phyloP scores from a whole-genome alignment of 768 basidiomycete genomes.

The Floccularia luteovirens region DNA sequence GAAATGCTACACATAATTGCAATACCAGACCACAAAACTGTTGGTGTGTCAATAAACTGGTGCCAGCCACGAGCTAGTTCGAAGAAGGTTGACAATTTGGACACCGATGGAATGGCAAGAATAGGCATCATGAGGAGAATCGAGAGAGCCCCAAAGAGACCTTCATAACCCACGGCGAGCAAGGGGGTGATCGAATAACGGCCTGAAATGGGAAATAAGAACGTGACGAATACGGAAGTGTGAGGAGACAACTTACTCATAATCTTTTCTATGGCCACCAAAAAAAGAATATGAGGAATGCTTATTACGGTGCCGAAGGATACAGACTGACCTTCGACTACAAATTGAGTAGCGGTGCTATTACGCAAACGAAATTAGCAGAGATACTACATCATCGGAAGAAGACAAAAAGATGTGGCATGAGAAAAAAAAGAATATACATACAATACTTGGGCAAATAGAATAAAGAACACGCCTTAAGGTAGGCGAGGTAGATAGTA shows the following conservation, averaged over 20 bases:
- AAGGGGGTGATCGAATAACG: constrained; percentile 83
- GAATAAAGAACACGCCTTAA: constrained; percentile 80
- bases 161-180: constrained; percentile 91
- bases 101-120: constrained; percentile 61
- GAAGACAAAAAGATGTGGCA: constrained; percentile 11
- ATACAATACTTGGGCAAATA: constrained; percentile 94
- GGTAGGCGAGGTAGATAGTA: background rate
- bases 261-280: constrained; percentile 63
- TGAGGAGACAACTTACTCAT: constrained; percentile 41
- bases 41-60: constrained; percentile 77
- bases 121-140: constrained; percentile 77
- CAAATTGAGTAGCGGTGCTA: constrained; percentile 89
- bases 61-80: constrained; percentile 86
- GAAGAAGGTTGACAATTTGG: constrained; percentile 65
- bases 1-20: constrained; percentile 74
- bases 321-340: constrained; percentile 59
- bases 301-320: constrained; percentile 5
- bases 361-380: constrained; percentile 4
- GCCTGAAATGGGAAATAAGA: constrained; percentile 16
- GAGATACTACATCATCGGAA: constrained; percentile 9
- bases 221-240: background rate
- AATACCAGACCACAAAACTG: constrained; percentile 59
- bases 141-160: constrained; percentile 80
- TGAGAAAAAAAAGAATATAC: constrained; percentile 17
- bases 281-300: constrained; percentile 6